These are phyloP conservation scores for Mortierella sp. DNA, from an alignment of 371 early-diverging fungal species.

Conservation along the genomic window DNA sequence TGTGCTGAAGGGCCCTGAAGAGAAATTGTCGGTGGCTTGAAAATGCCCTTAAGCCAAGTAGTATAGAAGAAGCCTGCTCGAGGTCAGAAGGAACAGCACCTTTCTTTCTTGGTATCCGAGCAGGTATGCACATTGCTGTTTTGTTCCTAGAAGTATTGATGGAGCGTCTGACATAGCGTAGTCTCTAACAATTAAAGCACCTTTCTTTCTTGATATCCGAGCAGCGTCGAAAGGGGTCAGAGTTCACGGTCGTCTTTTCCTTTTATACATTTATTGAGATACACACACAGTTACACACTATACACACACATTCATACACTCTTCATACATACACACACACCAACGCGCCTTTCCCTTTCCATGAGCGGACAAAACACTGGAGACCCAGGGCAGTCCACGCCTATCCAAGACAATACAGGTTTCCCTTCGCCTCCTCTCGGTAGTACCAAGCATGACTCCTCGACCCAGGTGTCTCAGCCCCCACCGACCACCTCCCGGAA, in stretches of 20 bases:
- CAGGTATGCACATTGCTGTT: too few species aligned
- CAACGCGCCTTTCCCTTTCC: neutral
- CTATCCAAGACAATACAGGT: neutral
- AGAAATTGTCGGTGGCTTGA: too few species aligned
- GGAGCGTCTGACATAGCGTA: neutral
- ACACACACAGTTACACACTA: neutral
- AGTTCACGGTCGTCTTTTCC: slow-evolving; percentile 1
- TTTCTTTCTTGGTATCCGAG: neutral
- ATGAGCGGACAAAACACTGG: neutral
- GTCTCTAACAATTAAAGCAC: neutral
- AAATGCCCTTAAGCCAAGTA: too few species aligned
- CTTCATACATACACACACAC: neutral
- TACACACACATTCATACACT: neutral
- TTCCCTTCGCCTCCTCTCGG: slow-evolving; percentile 13
- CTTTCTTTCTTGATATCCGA: slow-evolving; percentile 17
- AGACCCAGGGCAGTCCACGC: neutral
- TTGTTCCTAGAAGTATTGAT: neutral
- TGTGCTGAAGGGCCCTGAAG: too few species aligned
- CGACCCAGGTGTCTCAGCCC: slow-evolving; percentile 8
- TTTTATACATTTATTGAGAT: neutral
- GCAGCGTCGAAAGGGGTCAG: slow-evolving; percentile 9
- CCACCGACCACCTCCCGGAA: neutral
- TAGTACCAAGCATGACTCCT: neutral
- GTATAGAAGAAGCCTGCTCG: too few species aligned
- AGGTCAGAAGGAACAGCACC: too few species aligned